Evolutionary conservation across 2,329 filamentous ascomycete species (phyloP).

Genomic region (Trematosphaeria pertusa): DNA sequence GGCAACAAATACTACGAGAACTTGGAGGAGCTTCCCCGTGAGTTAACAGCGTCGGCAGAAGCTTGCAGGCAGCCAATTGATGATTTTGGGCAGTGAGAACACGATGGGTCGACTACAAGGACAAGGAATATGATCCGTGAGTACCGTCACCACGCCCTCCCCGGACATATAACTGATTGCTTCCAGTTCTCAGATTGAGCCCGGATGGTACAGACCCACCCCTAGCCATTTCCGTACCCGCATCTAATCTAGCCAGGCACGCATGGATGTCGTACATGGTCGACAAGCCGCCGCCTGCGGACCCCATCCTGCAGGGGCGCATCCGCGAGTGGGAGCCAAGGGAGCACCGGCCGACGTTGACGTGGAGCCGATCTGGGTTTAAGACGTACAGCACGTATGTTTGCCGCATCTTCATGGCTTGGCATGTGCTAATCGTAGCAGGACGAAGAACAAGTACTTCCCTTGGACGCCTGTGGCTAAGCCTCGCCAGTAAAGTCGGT

Average conservation of each 20-base stretch:
- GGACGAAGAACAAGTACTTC: slow-evolving; percentile 58
- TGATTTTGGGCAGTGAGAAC: slow-evolving; percentile 72
- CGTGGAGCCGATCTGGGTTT: slow-evolving; percentile 78
- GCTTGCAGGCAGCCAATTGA: slow-evolving; percentile 16
- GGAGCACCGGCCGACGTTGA: slow-evolving; percentile 77
- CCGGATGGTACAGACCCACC: slow-evolving; percentile 70
- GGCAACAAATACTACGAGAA: slow-evolving; percentile 99
- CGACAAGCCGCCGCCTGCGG: slow-evolving; percentile 81
- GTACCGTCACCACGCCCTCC: slow-evolving; percentile 31
- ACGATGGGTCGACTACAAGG: slow-evolving; percentile 96
- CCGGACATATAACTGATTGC: slow-evolving; percentile 44
- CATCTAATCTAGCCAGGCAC: slow-evolving; percentile 64
- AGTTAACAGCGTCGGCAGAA: slow-evolving; percentile 39
- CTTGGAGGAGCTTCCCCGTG: slow-evolving; percentile 88
- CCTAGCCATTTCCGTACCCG: background rate
- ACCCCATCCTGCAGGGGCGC: slow-evolving; percentile 72
- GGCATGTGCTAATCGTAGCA: slow-evolving; percentile 30
- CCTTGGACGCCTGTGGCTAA: slow-evolving; percentile 58
- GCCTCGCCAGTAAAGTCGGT: slow-evolving; percentile 41
- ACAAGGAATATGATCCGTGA: slow-evolving; percentile 81
- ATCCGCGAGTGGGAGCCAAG: slow-evolving; percentile 77
- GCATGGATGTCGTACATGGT: slow-evolving; percentile 96
- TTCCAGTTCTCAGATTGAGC: slow-evolving; percentile 80
- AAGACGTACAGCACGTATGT: slow-evolving; percentile 96
- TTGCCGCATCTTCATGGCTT: background rate